phyloP scores from a whole-genome alignment of 2,329 filamentous ascomycete genomes.

The Aspergillus intermedius region DNA sequence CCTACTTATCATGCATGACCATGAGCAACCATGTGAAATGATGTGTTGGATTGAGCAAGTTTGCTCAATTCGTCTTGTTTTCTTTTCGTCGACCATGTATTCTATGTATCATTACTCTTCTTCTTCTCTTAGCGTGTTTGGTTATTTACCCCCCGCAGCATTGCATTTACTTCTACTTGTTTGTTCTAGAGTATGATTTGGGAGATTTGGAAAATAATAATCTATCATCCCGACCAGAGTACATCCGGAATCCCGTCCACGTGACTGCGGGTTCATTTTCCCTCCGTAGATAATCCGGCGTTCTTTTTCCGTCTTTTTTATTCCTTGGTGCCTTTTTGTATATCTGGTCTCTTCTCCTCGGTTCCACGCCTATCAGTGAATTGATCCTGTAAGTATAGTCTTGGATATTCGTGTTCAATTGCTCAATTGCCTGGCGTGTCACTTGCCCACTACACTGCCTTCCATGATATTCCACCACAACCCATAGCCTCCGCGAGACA shows the following conservation, averaged over 20 bases:
- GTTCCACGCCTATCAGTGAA: too few relatives aligned
- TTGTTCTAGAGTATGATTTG: too few relatives aligned
- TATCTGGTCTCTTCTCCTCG: constrained; percentile 3
- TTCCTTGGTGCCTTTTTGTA: constrained; percentile 17
- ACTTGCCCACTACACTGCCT: too few relatives aligned
- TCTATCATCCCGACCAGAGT: too few relatives aligned
- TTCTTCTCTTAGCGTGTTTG: constrained; percentile 9
- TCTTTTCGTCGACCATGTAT: neutral
- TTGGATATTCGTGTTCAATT: too few relatives aligned
- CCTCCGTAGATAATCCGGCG: constrained; percentile 1
- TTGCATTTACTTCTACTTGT: too few relatives aligned
- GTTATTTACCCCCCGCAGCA: constrained; percentile 2
- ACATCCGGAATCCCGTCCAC: too few relatives aligned
- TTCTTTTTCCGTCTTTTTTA: constrained; percentile 8
- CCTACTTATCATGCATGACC: constrained; percentile 19
- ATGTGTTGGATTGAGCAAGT: constrained; percentile 15
- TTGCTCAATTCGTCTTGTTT: constrained; percentile 8
- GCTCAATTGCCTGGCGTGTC: too few relatives aligned
- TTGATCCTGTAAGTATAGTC: too few relatives aligned
- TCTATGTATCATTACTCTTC: constrained; percentile 4
- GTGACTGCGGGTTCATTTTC: too few relatives aligned
- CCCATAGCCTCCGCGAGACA: constrained; percentile 8
- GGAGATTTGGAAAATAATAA: too few relatives aligned
- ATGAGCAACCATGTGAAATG: constrained; percentile 21
- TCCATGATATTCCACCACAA: too few relatives aligned